Base-by-base conservation (phyloP, 352 stramenopile genomes). In the Globisporangium sylvaticum region DNA sequence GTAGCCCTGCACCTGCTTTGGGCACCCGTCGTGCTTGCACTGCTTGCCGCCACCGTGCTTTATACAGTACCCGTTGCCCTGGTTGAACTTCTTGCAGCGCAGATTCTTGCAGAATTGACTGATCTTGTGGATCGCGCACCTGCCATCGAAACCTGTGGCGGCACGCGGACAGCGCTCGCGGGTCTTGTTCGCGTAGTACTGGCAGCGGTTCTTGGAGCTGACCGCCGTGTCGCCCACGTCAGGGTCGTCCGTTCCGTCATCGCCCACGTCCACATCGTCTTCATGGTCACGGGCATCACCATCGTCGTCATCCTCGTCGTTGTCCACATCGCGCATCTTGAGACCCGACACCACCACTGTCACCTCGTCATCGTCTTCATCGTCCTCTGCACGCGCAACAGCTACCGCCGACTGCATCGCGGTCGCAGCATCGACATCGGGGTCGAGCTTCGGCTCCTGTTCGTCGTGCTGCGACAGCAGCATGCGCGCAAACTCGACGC, bases 61-160 rank as follows among this genome's bases (percentile, higher is more conserved):
- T 62, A 96, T 96, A 62, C 88, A 96, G 58, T 79, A 94, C 7
- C 88, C 88, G 50, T 92, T 90, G 52, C 86, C 86, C 58, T 96
- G 86, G 48, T 91, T 94, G 71, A 91, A 94, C 71, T 94, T 94
- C 73, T 69, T 90, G 69, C 86, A 94, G 46, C 79, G 85, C 46
- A 77, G 73, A 10, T 91, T 73, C 61, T 89, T 89, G 67, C 86
- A 94, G 66, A 94, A 94, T 69, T 94, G 86, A 62, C 86, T 94
- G 62, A 89, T 62, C 58, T 94, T 94, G 68, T 94, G 86, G 63
- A 92, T 88, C 12, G 79, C 81, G 63, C 86, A 94, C 42, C 86
- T 81, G 18, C 83, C 80, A 50, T 94, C 84, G n/a, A 88, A 64
- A 2, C 86, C 86, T n/a, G 86, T 90, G 0, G 86, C 76, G 3